Conservation (phyloP, 2,329 filamentous ascomycete species). For the Alternaria sp. region DNA sequence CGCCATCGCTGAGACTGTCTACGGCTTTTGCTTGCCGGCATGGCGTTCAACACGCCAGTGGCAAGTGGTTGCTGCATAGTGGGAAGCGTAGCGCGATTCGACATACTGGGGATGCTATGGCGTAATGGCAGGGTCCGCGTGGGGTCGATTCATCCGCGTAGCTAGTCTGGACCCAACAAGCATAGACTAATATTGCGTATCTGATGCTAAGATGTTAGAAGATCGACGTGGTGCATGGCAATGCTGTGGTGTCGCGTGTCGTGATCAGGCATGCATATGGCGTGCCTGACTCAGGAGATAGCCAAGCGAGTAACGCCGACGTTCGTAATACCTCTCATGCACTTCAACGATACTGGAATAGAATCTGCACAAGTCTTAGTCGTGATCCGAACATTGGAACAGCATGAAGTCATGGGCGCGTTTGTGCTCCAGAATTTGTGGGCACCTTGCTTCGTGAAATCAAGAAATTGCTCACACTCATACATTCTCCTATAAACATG, state of each 20-base stretch:
- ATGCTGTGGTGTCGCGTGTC: constrained; percentile 5
- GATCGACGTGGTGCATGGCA: constrained; percentile 1
- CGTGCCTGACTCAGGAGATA: constrained; percentile 11
- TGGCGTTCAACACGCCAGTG: neutral
- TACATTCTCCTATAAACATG: constrained; percentile 16
- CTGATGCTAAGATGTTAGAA: neutral
- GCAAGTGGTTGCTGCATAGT: neutral
- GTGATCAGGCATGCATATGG: constrained; percentile 7
- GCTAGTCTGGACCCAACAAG: neutral
- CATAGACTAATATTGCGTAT: neutral
- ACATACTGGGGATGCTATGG: constrained; percentile 14
- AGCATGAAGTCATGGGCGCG: neutral
- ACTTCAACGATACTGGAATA: neutral
- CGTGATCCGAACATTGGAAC: fast-evolving
- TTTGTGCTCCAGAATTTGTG: neutral
- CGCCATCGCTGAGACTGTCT: neutral
- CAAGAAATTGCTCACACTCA: neutral
- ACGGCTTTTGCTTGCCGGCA: neutral
- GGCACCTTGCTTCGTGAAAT: no score
- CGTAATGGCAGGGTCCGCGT: constrained; percentile 14
- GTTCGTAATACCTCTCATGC: neutral
- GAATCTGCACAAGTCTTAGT: no score
- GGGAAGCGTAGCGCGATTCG: constrained; percentile 5
- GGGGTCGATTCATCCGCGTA: neutral
- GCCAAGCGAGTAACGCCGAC: neutral